Base-by-base conservation (phyloP, 1,139 yeast species). In the Blastobotrys malaysiensis region DNA sequence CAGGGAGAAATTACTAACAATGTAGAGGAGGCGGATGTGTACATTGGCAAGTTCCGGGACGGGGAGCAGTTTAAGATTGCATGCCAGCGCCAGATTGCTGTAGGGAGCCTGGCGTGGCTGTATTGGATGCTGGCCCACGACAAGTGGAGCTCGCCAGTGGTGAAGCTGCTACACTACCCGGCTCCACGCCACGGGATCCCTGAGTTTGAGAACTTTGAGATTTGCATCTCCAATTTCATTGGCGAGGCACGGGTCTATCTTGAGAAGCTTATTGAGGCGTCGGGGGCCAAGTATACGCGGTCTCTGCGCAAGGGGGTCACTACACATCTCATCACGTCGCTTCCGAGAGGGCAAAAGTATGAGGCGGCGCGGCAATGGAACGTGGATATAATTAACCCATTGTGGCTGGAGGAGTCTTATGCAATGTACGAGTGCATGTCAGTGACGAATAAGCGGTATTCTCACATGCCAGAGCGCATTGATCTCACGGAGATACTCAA, bases 341-440 rank as follows among this genome's bases (percentile, higher is more conserved):
- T 76, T 45, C 79, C 87, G 0, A 69, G 68, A 16, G 98, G 99
- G 1, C 80, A 77, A 55, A 93, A 93, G 69, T 88, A 79, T 63
- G 78, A 77, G 9, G 88, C 93, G 9, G 96, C 95, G 0, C 68
- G 73, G 36, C 72, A 72, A 46, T 87, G 90, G 83, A 79, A 83
- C 73, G 65, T 78, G 1, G 72, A 73, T 7, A 77, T 86, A 1
- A 85, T 88, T 0, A 90, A 86, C 64, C 96, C 88, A 68, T 65
- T 84, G 18, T 93, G 99, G 99, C 71, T 93, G n/a, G 98, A 93
- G 65, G 95, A 88, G 56, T 79, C 87, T 52, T 86, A 77, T 65
- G 75, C 83, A 0, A 69, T 76, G 48, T 86, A 95, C 91, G 69
- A 69, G 48, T 62, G 76, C 5, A 74, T 80, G 61, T 79, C 82